Base-by-base conservation (phyloP, 805 yeast species). In the Candida insectorum region DNA sequence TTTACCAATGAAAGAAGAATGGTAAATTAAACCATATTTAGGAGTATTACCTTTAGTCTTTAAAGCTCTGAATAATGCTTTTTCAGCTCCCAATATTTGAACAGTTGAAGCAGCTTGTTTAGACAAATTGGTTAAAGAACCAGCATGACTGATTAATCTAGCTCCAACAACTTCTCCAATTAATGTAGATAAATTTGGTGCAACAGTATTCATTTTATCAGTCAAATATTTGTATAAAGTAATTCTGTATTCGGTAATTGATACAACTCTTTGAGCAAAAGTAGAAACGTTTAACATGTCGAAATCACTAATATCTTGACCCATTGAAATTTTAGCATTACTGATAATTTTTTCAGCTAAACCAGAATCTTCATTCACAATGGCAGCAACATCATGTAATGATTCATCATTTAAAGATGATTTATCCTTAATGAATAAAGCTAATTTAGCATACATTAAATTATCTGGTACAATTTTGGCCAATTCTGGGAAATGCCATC, bases 121-220 rank as follows among this genome's bases (percentile, higher is more conserved):
- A 39, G 97, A 88, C 61, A 93, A 72, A 69, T 85, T 91, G 45
- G 96, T 89, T 62, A 93, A 76, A 49, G 97, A 88, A 66, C 98
- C 98, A 43, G 98, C 97, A 55, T 93, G 97, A 39, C 98, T 91
- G 48, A 93, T 93, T 54, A 93, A 77, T 66, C 98, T 79, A 30
- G 98, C 98, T 69, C 98, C 98, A 48, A 93, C 95, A 61, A 91
- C 93, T 73, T 93, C 98, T 62, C 98, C 98, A 58, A 93, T 91
- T 62, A 93, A 79, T 62, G 91, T 96, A 31, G 96, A 80, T 60
- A 93, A 75, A 66, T 93, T 93, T 49, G 98, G 98, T 43, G 98
- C 98, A 59, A 93, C 96, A 39, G 87, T 79, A 73, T 85, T 83
- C 98, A 93, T 93, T 74, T 93, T 93, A 50, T 89, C 96, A 44